Evolutionary conservation across 768 basidiomycete genomes (phyloP), one percentile per base, ranked within the genome.

Genomic region (Amanita pseudoporphyria): DNA sequence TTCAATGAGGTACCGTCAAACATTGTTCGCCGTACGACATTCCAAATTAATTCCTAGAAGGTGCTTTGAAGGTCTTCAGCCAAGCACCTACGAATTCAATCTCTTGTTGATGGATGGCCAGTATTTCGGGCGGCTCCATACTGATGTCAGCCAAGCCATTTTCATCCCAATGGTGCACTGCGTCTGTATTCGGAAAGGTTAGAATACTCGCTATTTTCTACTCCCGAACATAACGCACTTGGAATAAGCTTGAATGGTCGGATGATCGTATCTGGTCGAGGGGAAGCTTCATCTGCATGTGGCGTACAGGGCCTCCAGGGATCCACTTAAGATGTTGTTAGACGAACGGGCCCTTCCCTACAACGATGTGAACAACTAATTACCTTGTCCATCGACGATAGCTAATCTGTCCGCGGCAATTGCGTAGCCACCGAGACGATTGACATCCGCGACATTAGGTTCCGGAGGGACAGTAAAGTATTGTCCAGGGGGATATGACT

Each of bases 301-400:
- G 88, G 87, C 9, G 87, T 90, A 56, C 79, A 81, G 0, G 91
- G 89, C 50, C 84, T 76, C 92, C 92, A 96, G 13, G 92, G 91
- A 65, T 95, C 92, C 28, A 86, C 87, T 88, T 35, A 5, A 22
- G 21, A 24, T 5, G 21, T 10, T 10, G n/a, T 50, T 22, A 50
- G 32, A 19, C 33, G 40, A 13, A 41, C 26, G 28, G 9, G 13
- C 19, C 26, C 9, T 10, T n/a, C 18, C 16, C 28, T 43, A 16
- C 18, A 22, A 33, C n/a, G 41, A 22, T 49, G 26, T 35, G 10
- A n/a, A 30, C 21, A 45, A 28, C 32, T 2, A 57, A 67, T 9
- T 42, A 84, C 86, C 76, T 75, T 88, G 84, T 5, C 88, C 88
- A 56, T 92, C 88, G 51, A 97, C 87, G 56, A 95, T 81, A 0